A percentile compares a stretch with the other conserved stretches of the same genome.
Evolutionary conservation across 352 stramenopile species (phyloP).

Genomic region (Phytophthora pluvialis): DNA sequence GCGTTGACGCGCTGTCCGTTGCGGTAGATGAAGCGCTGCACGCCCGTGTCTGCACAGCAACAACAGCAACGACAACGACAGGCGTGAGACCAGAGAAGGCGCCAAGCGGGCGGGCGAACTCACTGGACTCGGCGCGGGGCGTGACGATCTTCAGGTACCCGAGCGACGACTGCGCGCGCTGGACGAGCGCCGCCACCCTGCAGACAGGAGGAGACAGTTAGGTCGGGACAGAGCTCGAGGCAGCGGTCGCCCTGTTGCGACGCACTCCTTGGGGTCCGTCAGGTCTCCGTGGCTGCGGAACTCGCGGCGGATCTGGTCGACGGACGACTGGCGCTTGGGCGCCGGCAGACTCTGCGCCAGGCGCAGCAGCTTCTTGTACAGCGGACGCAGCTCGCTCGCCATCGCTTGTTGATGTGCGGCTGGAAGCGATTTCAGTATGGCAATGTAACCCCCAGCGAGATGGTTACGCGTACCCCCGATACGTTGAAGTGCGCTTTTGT

Average conservation of each 20-base stretch:
- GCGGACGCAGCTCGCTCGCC: slow-evolving; percentile 57
- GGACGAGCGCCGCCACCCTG: slow-evolving; percentile 71
- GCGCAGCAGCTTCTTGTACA: slow-evolving; percentile 89
- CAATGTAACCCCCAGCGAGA: neutral
- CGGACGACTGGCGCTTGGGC: slow-evolving; percentile 61
- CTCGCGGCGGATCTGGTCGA: slow-evolving; percentile 80
- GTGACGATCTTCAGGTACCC: slow-evolving; percentile 90
- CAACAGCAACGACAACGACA: no score
- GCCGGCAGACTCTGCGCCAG: slow-evolving; percentile 79
- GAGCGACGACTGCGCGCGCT: slow-evolving; percentile 84
- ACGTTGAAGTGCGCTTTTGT: neutral
- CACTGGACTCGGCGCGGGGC: slow-evolving; percentile 62
- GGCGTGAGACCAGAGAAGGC: no score
- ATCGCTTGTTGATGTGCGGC: slow-evolving; percentile 18
- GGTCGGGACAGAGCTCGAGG: neutral
- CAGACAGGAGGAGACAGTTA: slow-evolving; percentile 2
- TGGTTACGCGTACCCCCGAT: neutral
- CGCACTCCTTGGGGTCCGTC: slow-evolving; percentile 73
- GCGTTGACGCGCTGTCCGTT: slow-evolving; percentile 77
- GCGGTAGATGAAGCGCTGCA: slow-evolving; percentile 86
- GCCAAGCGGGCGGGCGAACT: no score
- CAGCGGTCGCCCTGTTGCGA: no score
- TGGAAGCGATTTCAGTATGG: no score
- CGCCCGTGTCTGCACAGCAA: slow-evolving; percentile 52
- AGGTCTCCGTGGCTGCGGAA: slow-evolving; percentile 71